Percentiles rank a stretch among this genome's conserved stretches.
phyloP scores from a whole-genome alignment of 371 early-diverging fungal genomes.

The Syncephalis plumigaleata region DNA sequence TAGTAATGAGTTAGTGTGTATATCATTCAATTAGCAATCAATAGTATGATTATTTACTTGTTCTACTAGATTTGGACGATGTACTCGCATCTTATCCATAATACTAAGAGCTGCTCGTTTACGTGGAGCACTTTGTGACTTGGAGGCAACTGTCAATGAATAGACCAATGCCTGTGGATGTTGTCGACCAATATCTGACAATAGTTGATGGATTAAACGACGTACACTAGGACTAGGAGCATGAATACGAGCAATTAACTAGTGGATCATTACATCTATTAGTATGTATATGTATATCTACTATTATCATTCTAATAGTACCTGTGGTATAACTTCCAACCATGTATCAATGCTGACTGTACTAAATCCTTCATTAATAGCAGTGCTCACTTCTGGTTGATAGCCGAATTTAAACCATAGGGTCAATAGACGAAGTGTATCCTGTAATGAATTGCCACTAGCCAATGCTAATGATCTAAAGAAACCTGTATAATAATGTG shows the following conservation, averaged over 20 bases:
- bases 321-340: slow-evolving; percentile 96
- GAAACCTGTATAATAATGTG: slow-evolving; percentile 38
- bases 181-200: slow-evolving; percentile 83
- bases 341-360: slow-evolving; percentile 90
- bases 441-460: slow-evolving; percentile 83
- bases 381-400: slow-evolving; percentile 68
- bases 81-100: slow-evolving; percentile 82
- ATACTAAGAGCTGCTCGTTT: slow-evolving; percentile 73
- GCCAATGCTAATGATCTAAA: slow-evolving; percentile 89
- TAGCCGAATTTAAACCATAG: slow-evolving; percentile 94
- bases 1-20: slow-evolving; percentile 8
- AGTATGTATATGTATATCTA: too few species aligned
- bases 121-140: slow-evolving; percentile 66
- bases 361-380: slow-evolving; percentile 76
- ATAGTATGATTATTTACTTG: slow-evolving; percentile 18
- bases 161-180: slow-evolving; percentile 97
- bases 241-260: slow-evolving; percentile 91
- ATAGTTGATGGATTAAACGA: slow-evolving; percentile 69
- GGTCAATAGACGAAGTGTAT: slow-evolving; percentile 85
- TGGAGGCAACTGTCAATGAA: slow-evolving; percentile 90
- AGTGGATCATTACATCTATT: too few species aligned
- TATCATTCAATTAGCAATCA: neutral
- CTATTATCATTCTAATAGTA: too few species aligned
- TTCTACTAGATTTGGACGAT: slow-evolving; percentile 72
- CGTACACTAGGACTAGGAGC: slow-evolving; percentile 68